A percentile compares a stretch with the other conserved stretches of the same genome.
Evolutionary conservation across 129 eudicot species (phyloP).

Genomic region (Chrysanthemum lavandulifolium): DNA sequence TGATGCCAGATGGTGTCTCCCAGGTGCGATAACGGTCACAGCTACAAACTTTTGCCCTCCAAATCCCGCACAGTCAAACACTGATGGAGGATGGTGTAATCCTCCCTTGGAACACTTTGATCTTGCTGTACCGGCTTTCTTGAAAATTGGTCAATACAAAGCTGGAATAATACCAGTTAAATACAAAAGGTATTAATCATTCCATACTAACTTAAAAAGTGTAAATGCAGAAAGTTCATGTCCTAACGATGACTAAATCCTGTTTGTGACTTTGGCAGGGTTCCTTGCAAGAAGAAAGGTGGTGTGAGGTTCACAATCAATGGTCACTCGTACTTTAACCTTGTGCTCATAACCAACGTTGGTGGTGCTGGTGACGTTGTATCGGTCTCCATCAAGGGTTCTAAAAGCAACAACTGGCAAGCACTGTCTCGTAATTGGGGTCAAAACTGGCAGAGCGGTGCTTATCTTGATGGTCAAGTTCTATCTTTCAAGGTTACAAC

Average conservation of each 20-base stretch:
- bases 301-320: conserved; percentile 71
- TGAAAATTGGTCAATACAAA: conserved; percentile 61
- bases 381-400: conserved; percentile 47
- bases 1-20: conserved; percentile 57
- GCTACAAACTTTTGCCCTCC: conserved; percentile 83
- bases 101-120: conserved; percentile 69
- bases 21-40: conserved; percentile 57
- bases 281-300: conserved; percentile 57
- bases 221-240: background rate
- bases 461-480: conserved; percentile 38
- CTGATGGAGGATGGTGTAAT: conserved; percentile 68
- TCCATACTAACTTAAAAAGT: background rate
- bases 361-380: conserved; percentile 66
- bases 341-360: conserved; percentile 58
- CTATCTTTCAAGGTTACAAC: conserved; percentile 51
- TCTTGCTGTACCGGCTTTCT: conserved; percentile 47
- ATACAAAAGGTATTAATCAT: conserved; percentile 47
- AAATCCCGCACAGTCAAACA: conserved; percentile 48
- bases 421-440: conserved; percentile 77
- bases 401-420: conserved; percentile 44
- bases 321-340: conserved; percentile 72
- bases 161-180: conserved; percentile 71
- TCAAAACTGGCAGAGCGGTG: conserved; percentile 69
- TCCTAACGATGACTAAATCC: background rate
- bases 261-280: conserved; percentile 34